These are phyloP conservation scores for Gypsophila paniculata DNA, from an alignment of 179 eudicot genomes.

Conservation along the genomic window DNA sequence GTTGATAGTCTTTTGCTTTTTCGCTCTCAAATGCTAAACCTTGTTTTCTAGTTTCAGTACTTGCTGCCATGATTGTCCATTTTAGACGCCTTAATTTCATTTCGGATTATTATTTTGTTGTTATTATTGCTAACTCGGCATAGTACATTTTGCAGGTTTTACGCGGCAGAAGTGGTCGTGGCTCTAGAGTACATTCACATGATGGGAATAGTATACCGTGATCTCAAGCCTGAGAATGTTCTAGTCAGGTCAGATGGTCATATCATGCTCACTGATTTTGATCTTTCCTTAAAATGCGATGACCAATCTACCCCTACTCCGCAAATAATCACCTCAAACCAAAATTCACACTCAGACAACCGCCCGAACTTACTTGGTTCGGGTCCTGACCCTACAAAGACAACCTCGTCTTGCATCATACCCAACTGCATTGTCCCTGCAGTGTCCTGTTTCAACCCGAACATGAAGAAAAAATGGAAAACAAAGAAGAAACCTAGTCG, in stretches of 20 bases:
- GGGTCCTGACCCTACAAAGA: slow-evolving; percentile 33
- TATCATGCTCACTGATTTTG: slow-evolving; percentile 90
- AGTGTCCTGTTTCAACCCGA: slow-evolving; percentile 64
- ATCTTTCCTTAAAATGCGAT: slow-evolving; percentile 75
- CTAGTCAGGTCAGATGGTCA: slow-evolving; percentile 86
- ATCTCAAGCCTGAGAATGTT: slow-evolving; percentile 90
- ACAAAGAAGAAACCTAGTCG: slow-evolving; percentile 47
- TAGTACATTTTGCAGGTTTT: slow-evolving; percentile 47
- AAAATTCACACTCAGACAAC: slow-evolving; percentile 12
- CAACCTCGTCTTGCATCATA: slow-evolving; percentile 72
- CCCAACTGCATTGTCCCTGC: slow-evolving; percentile 88
- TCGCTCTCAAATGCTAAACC: no score
- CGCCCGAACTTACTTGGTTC: slow-evolving; percentile 23
- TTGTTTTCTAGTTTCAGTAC: no score
- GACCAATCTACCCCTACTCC: slow-evolving; percentile 64
- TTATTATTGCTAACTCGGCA: background rate
- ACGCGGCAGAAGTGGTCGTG: slow-evolving; percentile 82
- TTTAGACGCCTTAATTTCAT: no score
- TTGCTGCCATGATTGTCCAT: no score
- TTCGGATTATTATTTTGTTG: no score
- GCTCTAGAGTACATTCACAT: slow-evolving; percentile 85
- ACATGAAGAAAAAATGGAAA: slow-evolving; percentile 37
- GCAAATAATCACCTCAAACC: slow-evolving; percentile 48
- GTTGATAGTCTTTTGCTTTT: no score
- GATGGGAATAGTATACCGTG: slow-evolving; percentile 95